These are phyloP conservation scores for Boletellus deceptivus DNA, from an alignment of 1,284 basidiomycete species.

Conservation along the genomic window DNA sequence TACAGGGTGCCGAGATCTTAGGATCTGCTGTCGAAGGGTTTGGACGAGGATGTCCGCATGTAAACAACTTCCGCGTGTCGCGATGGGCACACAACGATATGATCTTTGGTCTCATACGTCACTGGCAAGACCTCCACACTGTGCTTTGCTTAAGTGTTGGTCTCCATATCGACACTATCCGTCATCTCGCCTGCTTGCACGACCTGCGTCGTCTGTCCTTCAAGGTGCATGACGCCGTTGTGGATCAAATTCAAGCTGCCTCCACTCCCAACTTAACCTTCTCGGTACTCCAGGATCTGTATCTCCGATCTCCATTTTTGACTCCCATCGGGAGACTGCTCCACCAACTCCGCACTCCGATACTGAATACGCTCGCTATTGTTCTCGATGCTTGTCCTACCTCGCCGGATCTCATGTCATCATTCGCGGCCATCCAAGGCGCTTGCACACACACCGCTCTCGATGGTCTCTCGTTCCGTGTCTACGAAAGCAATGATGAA, in stretches of 20 bases:
- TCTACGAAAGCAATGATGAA: not conserved
- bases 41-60: not conserved
- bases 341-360: not conserved
- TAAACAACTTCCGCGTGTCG: not conserved
- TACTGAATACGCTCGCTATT: not conserved
- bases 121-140: conserved; percentile 10
- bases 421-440: not conserved
- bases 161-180: conserved; percentile 2
- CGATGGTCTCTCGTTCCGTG: not conserved
- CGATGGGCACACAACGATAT: not conserved
- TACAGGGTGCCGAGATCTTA: not conserved
- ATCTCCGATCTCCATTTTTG: not conserved
- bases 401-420: conserved; percentile 1
- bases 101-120: conserved; percentile 7
- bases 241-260: not conserved
- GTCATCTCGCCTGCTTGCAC: conserved; percentile 7
- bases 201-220: conserved; percentile 2
- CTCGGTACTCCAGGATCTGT: not conserved
- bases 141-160: not conserved
- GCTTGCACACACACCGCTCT: not conserved
- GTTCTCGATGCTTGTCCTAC: not conserved
- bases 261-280: not conserved
- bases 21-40: not conserved
- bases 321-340: conserved; percentile 4
- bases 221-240: not conserved